Conservation (phyloP, 129 eudicot genomes). For the Ambrosia trifida region DNA sequence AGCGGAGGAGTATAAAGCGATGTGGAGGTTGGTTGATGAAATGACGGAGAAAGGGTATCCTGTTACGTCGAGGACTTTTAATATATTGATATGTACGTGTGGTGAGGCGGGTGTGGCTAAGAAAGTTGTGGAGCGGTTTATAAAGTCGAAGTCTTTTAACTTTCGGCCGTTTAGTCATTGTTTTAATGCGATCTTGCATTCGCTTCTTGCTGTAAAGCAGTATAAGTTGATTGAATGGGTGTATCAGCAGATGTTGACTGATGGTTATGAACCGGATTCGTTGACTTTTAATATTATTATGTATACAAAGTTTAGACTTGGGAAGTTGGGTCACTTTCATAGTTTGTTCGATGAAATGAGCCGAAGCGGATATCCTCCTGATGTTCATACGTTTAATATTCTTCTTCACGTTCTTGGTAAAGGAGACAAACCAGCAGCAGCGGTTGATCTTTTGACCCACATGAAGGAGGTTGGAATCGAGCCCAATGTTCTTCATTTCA, state of each 20-base stretch:
- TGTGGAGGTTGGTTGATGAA: slow-evolving; percentile 91
- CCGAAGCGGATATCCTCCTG: slow-evolving; percentile 66
- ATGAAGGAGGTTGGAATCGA: slow-evolving; percentile 77
- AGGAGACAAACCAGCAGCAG: slow-evolving; percentile 74
- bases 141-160: slow-evolving; percentile 65
- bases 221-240: slow-evolving; percentile 85
- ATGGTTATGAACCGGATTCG: slow-evolving; percentile 61
- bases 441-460: slow-evolving; percentile 66
- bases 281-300: slow-evolving; percentile 75
- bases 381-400: slow-evolving; percentile 76
- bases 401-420: slow-evolving; percentile 82
- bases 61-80: slow-evolving; percentile 78
- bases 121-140: slow-evolving; percentile 77
- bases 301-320: slow-evolving; percentile 68
- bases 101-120: slow-evolving; percentile 78
- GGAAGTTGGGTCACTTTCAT: slow-evolving; percentile 68
- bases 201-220: slow-evolving; percentile 63
- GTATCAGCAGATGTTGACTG: slow-evolving; percentile 72
- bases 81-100: slow-evolving; percentile 74
- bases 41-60: slow-evolving; percentile 87
- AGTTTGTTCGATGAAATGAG: slow-evolving; percentile 83
- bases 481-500: slow-evolving; percentile 79
- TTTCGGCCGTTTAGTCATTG: slow-evolving; percentile 78
- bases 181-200: slow-evolving; percentile 75
- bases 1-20: slow-evolving; percentile 71